Base-by-base conservation (phyloP, 1,284 basidiomycete genomes). In the Trametes hirsuta region DNA sequence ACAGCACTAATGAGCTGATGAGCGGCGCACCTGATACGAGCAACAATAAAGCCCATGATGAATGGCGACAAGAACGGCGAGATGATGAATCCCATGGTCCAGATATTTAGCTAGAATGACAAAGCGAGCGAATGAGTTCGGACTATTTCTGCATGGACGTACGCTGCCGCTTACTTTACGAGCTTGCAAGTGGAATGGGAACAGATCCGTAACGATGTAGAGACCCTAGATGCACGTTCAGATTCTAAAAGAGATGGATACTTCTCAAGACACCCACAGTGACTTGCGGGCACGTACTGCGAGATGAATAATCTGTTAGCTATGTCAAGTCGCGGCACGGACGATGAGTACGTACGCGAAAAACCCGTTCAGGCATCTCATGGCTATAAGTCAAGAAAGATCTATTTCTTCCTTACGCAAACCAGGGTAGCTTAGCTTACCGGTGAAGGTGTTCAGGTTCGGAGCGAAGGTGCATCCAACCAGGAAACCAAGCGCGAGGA, bases 181-280 rank as follows among this genome's bases (percentile, higher is more conserved):
- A 25, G 89, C 88, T 70, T 91, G 89, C 22, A 88, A 74, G 65
- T 91, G 88, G 77, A 91, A 91, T 1, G 89, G 88, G 71, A 83
- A 91, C 58, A 91, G 76, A 65, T 91, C 89, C 5, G 85, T 84
- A 59, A 89, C 80, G 18, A 87, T 74, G 64, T 84, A 88, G 2
- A 90, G 75, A 49, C 87, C 88, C 87, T 87, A 53, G 44, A 18
- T 30, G n/a, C 14, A 4, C 18, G 4, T 12, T 46, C 15, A 40
- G 52, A 47, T 44, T 18, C 47, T 9, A 24, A 18, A 15, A 57
- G 51, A 21, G 53, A 24, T 39, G 18, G 18, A 18, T 18, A 18
- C 4, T 18, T 21, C 25, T 46, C 8, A 34, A 34, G 18, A 1
- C 8, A 66, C 81, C 60, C 71, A 88, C 87, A 34, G 86, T 88